These are phyloP conservation scores for Nematocida displodere DNA, from an alignment of 371 early-diverging fungal genomes.

Conservation along the genomic window DNA sequence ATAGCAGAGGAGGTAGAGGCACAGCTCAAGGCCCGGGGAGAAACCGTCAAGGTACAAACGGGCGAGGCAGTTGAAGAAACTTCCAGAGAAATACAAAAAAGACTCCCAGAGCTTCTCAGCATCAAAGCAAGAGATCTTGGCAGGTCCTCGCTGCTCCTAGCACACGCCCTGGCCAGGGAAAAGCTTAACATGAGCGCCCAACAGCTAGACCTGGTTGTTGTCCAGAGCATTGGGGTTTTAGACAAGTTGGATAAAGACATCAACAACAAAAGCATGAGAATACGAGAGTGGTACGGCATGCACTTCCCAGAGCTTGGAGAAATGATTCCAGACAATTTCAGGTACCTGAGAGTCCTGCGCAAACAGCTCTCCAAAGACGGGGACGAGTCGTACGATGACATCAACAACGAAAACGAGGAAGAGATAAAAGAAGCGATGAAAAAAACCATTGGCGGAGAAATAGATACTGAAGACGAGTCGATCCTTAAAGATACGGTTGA, in stretches of 20 bases:
- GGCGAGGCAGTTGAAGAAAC: conserved; percentile 3
- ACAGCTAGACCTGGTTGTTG: conserved; percentile 75
- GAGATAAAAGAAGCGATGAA: conserved; percentile 52
- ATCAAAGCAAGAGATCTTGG: conserved; percentile 23
- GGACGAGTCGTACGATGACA: conserved; percentile 64
- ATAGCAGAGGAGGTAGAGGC: conserved; percentile 1
- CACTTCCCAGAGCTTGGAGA: conserved; percentile 81
- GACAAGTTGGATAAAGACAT: conserved; percentile 89
- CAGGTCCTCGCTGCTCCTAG: conserved; percentile 25
- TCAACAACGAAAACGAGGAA: conserved; percentile 23
- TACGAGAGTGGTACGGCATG: conserved; percentile 85
- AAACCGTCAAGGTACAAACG: not conserved
- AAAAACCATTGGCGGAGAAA: conserved; percentile 80
- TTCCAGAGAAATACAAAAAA: conserved; percentile 19
- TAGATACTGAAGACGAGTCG: conserved; percentile 75
- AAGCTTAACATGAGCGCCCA: conserved; percentile 27
- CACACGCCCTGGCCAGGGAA: conserved; percentile 33
- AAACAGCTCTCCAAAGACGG: conserved; percentile 48
- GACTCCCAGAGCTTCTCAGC: conserved; percentile 30
- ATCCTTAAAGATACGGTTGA: conserved; percentile 74
- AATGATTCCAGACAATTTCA: conserved; percentile 72
- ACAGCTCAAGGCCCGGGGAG: not conserved
- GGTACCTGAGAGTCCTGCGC: conserved; percentile 70
- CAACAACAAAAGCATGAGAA: conserved; percentile 87
- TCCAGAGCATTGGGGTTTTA: conserved; percentile 79